A percentile compares a stretch with the other conserved stretches of the same genome.
Evolutionary conservation across 2,329 filamentous ascomycete species (phyloP).

Genomic region (Colletotrichum scovillei): DNA sequence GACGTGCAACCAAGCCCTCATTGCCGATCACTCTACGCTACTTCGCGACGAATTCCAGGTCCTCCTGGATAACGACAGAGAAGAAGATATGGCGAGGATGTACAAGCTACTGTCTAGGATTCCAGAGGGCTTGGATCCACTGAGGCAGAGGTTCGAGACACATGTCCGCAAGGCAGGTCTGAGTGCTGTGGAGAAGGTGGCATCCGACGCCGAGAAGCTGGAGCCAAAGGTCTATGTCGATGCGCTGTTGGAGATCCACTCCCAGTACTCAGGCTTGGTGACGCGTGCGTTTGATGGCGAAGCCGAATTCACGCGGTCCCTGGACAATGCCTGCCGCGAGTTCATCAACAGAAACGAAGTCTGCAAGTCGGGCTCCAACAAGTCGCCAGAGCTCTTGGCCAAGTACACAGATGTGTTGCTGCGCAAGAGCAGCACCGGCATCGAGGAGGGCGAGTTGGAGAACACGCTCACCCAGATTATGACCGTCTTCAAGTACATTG

Average conservation of each 20-base stretch:
- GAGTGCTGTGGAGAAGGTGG: constrained; percentile 89
- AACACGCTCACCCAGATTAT: constrained; percentile 91
- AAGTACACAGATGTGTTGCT: constrained; percentile 95
- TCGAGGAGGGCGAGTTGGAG: constrained; percentile 94
- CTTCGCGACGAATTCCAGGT: constrained; percentile 96
- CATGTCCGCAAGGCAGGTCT: constrained; percentile 93
- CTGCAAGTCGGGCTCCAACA: constrained; percentile 92
- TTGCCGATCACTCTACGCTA: constrained; percentile 86
- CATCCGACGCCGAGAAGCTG: constrained; percentile 84
- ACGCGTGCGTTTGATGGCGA: constrained; percentile 94
- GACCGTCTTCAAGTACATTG: constrained; percentile 99
- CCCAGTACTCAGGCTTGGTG: constrained; percentile 90
- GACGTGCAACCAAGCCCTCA: constrained; percentile 88
- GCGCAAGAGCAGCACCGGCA: constrained; percentile 91
- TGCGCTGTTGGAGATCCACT: constrained; percentile 92
- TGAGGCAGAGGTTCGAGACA: constrained; percentile 87
- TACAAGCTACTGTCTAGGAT: constrained; percentile 92
- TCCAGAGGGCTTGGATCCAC: constrained; percentile 88
- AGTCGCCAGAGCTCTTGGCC: constrained; percentile 92
- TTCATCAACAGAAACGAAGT: constrained; percentile 98
- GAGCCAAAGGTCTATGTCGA: constrained; percentile 98
- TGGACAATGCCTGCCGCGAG: constrained; percentile 97
- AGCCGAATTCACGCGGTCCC: constrained; percentile 93
- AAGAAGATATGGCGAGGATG: constrained; percentile 97
- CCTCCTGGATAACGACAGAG: constrained; percentile 91